Evolutionary conservation across 768 basidiomycete species (phyloP).

Genomic region (Xerocomellus amylosporus): DNA sequence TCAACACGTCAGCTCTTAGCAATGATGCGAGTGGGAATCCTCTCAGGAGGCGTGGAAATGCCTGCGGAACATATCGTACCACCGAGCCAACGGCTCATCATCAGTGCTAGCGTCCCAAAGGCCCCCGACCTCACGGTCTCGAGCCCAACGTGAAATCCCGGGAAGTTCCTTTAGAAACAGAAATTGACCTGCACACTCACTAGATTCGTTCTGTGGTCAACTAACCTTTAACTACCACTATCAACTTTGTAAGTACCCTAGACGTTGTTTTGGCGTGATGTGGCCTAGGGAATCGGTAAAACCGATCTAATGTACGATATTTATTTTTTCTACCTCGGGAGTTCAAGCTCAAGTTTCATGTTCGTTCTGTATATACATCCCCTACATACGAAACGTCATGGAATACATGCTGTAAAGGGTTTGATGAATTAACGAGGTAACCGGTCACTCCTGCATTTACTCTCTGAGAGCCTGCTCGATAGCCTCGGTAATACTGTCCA

Average conservation of each 20-base stretch:
- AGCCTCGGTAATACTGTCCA: slow-evolving; percentile 31
- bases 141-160: neutral
- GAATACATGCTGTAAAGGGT: neutral
- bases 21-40: slow-evolving; percentile 73
- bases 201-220: slow-evolving; percentile 17
- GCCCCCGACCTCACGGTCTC: neutral
- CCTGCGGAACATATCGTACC: slow-evolving; percentile 43
- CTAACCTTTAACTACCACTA: slow-evolving; percentile 2
- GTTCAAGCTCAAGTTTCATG: neutral
- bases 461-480: slow-evolving; percentile 23
- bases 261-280: neutral
- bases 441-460: neutral
- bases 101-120: slow-evolving; percentile 16
- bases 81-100: slow-evolving; percentile 42
- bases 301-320: slow-evolving; percentile 3
- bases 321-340: neutral
- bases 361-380: slow-evolving; percentile 7
- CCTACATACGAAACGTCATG: neutral
- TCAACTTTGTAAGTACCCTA: slow-evolving; percentile 6
- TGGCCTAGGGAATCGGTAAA: neutral
- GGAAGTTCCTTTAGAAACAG: neutral
- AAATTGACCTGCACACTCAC: neutral
- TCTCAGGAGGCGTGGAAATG: slow-evolving; percentile 62
- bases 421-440: neutral
- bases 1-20: slow-evolving; percentile 49